A percentile compares a stretch with the other conserved stretches of the same genome.
Evolutionary conservation across 306 rosid genomes (phyloP).

Genomic region (Vachellia collinsii): DNA sequence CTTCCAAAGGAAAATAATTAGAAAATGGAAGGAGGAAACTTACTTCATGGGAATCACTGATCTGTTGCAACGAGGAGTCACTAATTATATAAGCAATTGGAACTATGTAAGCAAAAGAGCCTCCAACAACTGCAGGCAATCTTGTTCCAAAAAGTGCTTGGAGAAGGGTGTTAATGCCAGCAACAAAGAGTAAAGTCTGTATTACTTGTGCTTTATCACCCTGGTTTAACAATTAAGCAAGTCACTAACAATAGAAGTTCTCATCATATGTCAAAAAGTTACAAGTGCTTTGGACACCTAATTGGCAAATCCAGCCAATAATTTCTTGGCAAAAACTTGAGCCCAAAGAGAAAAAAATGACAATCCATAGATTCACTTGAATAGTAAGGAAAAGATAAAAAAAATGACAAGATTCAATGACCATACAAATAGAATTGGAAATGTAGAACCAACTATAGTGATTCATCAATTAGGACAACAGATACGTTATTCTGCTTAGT

Average conservation of each 20-base stretch:
- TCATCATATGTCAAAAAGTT: not conserved
- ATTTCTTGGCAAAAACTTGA: not conserved
- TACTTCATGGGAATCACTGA: slow-evolving; percentile 79
- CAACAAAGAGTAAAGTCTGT: slow-evolving; percentile 90
- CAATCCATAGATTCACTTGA: not conserved
- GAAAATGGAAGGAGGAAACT: slow-evolving; percentile 42
- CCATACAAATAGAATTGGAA: not conserved
- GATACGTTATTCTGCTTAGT: not conserved
- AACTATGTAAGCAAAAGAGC: slow-evolving; percentile 82
- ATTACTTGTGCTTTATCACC: slow-evolving; percentile 93
- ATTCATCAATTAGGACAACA: not conserved
- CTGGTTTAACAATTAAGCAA: slow-evolving; percentile 51
- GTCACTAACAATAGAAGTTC: slow-evolving; percentile 1
- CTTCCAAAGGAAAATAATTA: slow-evolving; percentile 1
- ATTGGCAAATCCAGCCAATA: not conserved
- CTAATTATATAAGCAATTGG: slow-evolving; percentile 79
- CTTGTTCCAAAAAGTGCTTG: slow-evolving; percentile 98
- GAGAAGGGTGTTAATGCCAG: slow-evolving; percentile 94
- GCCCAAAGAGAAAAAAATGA: not conserved
- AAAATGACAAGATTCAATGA: not conserved
- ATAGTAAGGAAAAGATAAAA: not conserved
- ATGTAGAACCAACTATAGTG: not conserved
- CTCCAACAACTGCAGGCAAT: slow-evolving; percentile 95
- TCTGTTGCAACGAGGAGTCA: slow-evolving; percentile 71
- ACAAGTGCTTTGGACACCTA: slow-evolving; percentile 5